These are phyloP conservation scores for Trametes gibbosa DNA, from an alignment of 768 basidiomycete species.

Conservation along the genomic window DNA sequence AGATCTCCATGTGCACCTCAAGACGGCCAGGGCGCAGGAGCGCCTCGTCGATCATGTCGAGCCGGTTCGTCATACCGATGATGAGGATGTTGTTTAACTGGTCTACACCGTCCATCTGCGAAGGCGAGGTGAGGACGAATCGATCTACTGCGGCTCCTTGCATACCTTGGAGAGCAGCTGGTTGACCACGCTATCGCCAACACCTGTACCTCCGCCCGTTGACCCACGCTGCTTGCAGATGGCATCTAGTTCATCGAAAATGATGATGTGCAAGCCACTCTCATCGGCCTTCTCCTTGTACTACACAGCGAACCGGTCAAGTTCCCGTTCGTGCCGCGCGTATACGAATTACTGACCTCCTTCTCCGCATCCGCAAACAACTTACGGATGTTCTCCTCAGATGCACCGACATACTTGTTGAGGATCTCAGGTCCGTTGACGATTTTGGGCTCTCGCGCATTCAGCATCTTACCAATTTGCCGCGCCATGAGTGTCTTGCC, in stretches of 20 bases:
- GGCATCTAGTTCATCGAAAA: constrained; percentile 98
- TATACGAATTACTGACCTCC: constrained; percentile 54
- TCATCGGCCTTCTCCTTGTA: constrained; percentile 98
- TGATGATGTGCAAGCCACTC: constrained; percentile 97
- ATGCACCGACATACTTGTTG: constrained; percentile 95
- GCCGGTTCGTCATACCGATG: constrained; percentile 98
- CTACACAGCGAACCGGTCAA: constrained; percentile 36
- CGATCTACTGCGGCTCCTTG: background rate
- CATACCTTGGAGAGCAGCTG: constrained; percentile 93
- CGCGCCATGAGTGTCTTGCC: constrained; percentile 98
- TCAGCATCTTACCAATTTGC: constrained; percentile 99
- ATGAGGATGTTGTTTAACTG: constrained; percentile 98
- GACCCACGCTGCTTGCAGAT: constrained; percentile 99
- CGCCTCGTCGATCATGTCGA: constrained; percentile 99
- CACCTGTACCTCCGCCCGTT: constrained; percentile 87
- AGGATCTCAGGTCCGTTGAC: constrained; percentile 98
- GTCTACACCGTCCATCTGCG: constrained; percentile 98
- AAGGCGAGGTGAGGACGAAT: background rate
- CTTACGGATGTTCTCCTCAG: constrained; percentile 97
- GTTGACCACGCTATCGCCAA: constrained; percentile 98
- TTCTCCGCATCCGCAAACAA: constrained; percentile 98
- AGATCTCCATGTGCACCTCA: constrained; percentile 99
- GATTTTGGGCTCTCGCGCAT: constrained; percentile 95
- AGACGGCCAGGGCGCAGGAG: constrained; percentile 96
- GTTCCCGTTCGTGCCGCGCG: background rate